phyloP scores from a whole-genome alignment of 345 rosid species.

The Geranium rotundifolium region DNA sequence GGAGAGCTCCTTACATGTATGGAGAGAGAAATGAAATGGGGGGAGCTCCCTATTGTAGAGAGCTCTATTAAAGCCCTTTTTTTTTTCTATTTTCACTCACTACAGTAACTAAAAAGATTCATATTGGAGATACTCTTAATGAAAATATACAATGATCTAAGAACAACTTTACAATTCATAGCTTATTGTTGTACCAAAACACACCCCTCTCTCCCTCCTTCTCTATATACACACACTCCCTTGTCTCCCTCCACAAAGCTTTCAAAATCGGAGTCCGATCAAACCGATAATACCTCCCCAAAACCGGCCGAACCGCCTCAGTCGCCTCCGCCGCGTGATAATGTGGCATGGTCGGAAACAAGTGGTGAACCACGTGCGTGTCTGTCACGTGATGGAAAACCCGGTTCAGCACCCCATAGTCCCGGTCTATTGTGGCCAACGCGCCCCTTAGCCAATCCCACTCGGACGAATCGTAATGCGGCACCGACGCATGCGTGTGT shows the following conservation, averaged over 20 bases:
- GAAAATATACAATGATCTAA: too few relatives aligned
- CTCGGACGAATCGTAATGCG: not conserved
- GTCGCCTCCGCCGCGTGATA: slow-evolving; percentile 9
- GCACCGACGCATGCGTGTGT: slow-evolving; percentile 3
- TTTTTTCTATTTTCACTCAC: too few relatives aligned
- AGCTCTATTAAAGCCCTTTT: too few relatives aligned
- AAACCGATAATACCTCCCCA: slow-evolving; percentile 9
- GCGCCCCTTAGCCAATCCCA: slow-evolving; percentile 9
- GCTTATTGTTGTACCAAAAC: slow-evolving; percentile 16
- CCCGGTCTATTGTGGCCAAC: not conserved
- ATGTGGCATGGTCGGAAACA: slow-evolving; percentile 9
- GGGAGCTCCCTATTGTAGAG: too few relatives aligned
- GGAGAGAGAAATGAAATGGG: too few relatives aligned
- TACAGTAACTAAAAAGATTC: too few relatives aligned
- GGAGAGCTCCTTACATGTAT: too few relatives aligned
- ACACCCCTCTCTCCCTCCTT: slow-evolving; percentile 8
- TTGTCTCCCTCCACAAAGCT: slow-evolving; percentile 14
- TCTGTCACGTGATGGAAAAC: slow-evolving; percentile 11
- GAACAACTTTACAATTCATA: not conserved
- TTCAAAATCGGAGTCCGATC: slow-evolving; percentile 6
- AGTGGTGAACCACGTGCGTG: slow-evolving; percentile 11
- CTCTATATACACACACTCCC: slow-evolving; percentile 16
- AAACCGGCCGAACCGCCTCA: slow-evolving; percentile 8
- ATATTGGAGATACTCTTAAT: too few relatives aligned
- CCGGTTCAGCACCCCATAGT: not conserved